Percentiles rank a stretch among this genome's conserved stretches.
These are phyloP conservation scores for Vaucheria bursata DNA, from an alignment of 352 stramenopile genomes.

Conservation along the genomic window DNA sequence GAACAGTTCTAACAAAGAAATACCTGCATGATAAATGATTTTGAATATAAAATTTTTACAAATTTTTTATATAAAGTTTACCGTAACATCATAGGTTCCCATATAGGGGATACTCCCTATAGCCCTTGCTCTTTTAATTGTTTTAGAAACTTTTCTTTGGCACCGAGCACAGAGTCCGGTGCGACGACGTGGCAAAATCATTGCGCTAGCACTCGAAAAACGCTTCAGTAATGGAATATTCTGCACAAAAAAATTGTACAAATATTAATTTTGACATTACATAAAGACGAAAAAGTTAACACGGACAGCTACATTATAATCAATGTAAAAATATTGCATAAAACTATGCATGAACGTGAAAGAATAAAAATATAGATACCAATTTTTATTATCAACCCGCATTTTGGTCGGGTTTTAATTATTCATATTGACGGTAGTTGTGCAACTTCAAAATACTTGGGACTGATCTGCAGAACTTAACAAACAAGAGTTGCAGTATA, in stretches of 20 bases:
- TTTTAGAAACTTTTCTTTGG: slow-evolving; percentile 43
- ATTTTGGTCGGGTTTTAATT: not conserved
- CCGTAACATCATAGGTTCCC: slow-evolving; percentile 21
- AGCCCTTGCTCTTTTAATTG: slow-evolving; percentile 37
- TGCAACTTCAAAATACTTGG: no score
- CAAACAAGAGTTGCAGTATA: no score
- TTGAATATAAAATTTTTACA: no score
- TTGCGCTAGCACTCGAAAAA: slow-evolving; percentile 22
- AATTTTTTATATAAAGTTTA: no score
- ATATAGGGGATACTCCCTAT: slow-evolving; percentile 38
- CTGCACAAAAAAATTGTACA: slow-evolving; percentile 3
- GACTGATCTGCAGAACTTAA: no score
- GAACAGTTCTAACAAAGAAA: no score
- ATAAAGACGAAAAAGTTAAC: not conserved
- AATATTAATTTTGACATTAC: slow-evolving; percentile 11
- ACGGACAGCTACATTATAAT: not conserved
- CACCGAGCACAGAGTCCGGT: slow-evolving; percentile 45
- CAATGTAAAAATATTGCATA: not conserved
- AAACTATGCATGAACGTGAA: not conserved
- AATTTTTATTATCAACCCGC: not conserved
- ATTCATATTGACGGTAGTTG: not conserved
- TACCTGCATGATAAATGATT: no score
- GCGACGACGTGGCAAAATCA: slow-evolving; percentile 34
- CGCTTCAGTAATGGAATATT: not conserved
- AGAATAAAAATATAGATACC: not conserved